Conservation (phyloP, 768 basidiomycete genomes). For the Lentinula edodes region DNA sequence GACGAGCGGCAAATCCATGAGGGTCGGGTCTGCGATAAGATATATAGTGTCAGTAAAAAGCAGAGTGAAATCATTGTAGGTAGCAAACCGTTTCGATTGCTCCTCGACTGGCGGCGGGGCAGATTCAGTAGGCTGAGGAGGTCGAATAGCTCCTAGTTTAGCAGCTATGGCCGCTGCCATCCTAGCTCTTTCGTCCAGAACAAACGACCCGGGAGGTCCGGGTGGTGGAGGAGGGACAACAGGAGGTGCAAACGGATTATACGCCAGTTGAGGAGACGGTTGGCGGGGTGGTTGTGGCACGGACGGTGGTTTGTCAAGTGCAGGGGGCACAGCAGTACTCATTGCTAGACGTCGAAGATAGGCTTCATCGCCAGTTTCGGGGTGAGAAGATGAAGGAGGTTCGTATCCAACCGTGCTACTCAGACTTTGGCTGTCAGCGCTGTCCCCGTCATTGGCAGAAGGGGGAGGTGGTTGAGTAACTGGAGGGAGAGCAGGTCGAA, state of each 20-base stretch:
- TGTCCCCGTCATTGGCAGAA: slow-evolving; percentile 17
- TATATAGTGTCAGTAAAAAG: background rate
- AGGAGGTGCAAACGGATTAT: slow-evolving; percentile 67
- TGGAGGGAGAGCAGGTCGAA: slow-evolving; percentile 14
- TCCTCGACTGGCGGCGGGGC: slow-evolving; percentile 26
- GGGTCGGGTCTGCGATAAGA: slow-evolving; percentile 44
- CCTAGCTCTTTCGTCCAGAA: slow-evolving; percentile 64
- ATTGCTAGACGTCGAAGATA: slow-evolving; percentile 59
- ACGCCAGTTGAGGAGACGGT: slow-evolving; percentile 41
- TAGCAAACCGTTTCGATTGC: slow-evolving; percentile 6
- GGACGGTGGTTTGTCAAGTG: slow-evolving; percentile 16
- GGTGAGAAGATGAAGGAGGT: background rate
- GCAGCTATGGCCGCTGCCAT: slow-evolving; percentile 83
- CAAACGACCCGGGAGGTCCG: slow-evolving; percentile 28
- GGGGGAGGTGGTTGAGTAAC: slow-evolving; percentile 15
- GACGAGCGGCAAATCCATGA: slow-evolving; percentile 72
- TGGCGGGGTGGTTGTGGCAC: slow-evolving; percentile 18
- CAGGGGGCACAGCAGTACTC: slow-evolving; percentile 33
- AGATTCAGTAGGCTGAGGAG: slow-evolving; percentile 14
- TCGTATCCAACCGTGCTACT: background rate
- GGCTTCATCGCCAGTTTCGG: slow-evolving; percentile 62
- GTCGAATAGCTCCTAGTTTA: slow-evolving; percentile 48
- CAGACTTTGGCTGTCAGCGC: slow-evolving; percentile 17
- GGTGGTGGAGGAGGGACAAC: slow-evolving; percentile 49
- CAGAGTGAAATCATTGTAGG: background rate